Conservation (phyloP, 768 basidiomycete genomes). For the Pulveroboletus sp. region DNA sequence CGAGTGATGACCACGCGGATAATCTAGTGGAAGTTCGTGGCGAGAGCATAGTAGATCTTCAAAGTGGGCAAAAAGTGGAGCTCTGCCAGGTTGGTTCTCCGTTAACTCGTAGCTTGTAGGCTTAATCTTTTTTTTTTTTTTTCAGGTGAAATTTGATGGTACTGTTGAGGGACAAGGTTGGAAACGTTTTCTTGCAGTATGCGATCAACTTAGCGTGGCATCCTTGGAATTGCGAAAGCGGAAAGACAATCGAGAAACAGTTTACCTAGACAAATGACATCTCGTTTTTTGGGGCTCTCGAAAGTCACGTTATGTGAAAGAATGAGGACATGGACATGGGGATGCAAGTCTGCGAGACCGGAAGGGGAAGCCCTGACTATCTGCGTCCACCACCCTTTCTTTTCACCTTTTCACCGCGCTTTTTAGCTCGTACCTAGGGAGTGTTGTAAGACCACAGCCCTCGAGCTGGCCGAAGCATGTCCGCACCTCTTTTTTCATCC, state of each 20-base stretch:
- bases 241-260: constrained; percentile 5
- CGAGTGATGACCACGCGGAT: constrained; percentile 1
- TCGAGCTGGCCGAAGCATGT: neutral
- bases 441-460: constrained; percentile 1
- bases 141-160: constrained; percentile 45
- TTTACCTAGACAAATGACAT: constrained; percentile 8
- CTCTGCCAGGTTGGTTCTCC: constrained; percentile 47
- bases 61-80: constrained; percentile 46
- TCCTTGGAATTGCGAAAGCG: constrained; percentile 26
- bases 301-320: neutral
- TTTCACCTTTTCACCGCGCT: constrained; percentile 69
- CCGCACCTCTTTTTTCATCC: constrained; percentile 87
- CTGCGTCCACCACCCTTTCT: constrained; percentile 46
- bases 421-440: constrained; percentile 72
- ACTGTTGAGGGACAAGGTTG: constrained; percentile 37
- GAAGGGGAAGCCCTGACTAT: constrained; percentile 11
- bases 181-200: constrained; percentile 40
- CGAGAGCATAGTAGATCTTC: constrained; percentile 52
- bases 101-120: neutral
- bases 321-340: neutral
- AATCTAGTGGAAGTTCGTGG: constrained; percentile 23
- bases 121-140: neutral
- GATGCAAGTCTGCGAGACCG: neutral
- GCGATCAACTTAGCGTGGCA: constrained; percentile 39
- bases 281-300: neutral